phyloP scores from a whole-genome alignment of 2,329 filamentous ascomycete genomes.

The Pestalotiopsis fici region DNA sequence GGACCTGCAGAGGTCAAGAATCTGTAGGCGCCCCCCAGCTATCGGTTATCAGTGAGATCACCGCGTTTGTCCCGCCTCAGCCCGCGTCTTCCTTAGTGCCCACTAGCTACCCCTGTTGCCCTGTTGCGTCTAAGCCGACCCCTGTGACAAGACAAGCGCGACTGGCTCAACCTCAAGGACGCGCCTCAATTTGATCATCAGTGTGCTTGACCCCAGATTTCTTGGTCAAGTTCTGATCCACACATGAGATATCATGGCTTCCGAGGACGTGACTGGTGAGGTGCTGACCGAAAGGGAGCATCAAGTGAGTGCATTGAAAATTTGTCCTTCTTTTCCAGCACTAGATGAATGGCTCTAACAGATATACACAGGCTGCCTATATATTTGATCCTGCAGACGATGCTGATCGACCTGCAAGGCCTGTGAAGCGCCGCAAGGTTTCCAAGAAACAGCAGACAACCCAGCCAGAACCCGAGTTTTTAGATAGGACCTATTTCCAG shows the following conservation, averaged over 20 bases:
- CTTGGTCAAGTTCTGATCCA: not conserved
- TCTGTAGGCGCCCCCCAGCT: too few relatives aligned
- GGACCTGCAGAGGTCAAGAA: not conserved
- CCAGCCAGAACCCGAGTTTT: constrained; percentile 10
- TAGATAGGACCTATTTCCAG: constrained; percentile 39
- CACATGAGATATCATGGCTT: constrained; percentile 20
- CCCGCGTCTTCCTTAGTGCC: not conserved
- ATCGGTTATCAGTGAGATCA: constrained; percentile 12
- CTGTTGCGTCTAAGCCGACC: not conserved
- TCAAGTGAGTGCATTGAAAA: constrained; percentile 19
- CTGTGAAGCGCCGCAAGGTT: constrained; percentile 60
- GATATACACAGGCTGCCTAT: constrained; percentile 54
- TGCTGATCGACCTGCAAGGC: constrained; percentile 33
- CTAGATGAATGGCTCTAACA: not conserved
- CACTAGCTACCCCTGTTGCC: not conserved
- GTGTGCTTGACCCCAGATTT: not conserved
- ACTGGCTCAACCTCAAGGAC: not conserved
- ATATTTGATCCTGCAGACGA: constrained; percentile 57
- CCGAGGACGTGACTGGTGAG: constrained; percentile 18
- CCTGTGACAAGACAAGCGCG: not conserved
- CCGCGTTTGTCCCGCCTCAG: not conserved
- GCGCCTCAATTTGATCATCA: constrained; percentile 1
- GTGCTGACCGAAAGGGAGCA: constrained; percentile 30
- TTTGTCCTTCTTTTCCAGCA: not conserved
- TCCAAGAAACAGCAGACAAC: constrained; percentile 36